phyloP scores from a whole-genome alignment of 163 green algal genomes.

The Chlorella variabilis region DNA sequence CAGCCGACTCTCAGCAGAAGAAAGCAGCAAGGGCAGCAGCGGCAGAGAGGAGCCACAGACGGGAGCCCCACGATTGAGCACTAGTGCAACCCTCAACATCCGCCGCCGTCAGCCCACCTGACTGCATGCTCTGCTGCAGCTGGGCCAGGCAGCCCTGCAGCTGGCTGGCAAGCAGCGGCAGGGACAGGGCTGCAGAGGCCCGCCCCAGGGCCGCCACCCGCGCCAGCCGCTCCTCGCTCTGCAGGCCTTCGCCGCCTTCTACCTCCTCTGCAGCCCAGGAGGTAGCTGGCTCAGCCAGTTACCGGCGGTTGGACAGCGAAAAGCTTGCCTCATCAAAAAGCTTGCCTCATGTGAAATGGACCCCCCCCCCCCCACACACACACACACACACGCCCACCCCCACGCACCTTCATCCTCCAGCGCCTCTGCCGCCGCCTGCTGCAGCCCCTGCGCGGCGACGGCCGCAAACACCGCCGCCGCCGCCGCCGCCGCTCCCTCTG shows the following conservation, averaged over 20 bases:
- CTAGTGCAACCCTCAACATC: no score
- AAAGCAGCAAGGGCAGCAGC: no score
- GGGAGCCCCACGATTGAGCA: no score
- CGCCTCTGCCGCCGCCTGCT: constrained; percentile 16
- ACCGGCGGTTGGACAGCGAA: no score
- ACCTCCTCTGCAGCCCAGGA: constrained; percentile 34
- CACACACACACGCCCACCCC: no score
- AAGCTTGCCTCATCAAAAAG: no score
- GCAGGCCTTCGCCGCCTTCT: constrained; percentile 36
- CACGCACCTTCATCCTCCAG: constrained; percentile 41
- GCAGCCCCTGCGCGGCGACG: constrained; percentile 4
- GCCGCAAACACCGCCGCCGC: constrained; percentile 31
- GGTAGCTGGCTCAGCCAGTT: no score
- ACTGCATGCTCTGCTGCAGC: constrained; percentile 27
- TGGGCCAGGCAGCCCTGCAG: constrained; percentile 13
- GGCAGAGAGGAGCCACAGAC: no score
- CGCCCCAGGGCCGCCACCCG: constrained; percentile 28
- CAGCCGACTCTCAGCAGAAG: no score
- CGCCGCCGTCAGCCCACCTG: not conserved
- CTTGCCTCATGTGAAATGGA: no score
- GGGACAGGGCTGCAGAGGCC: constrained; percentile 5
- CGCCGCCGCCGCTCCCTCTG: not conserved
- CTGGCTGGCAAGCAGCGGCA: constrained; percentile 14
- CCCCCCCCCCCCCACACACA: no score
- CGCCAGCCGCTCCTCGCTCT: constrained; percentile 26